phyloP scores from a whole-genome alignment of 768 basidiomycete genomes.

The Suillus lakei region DNA sequence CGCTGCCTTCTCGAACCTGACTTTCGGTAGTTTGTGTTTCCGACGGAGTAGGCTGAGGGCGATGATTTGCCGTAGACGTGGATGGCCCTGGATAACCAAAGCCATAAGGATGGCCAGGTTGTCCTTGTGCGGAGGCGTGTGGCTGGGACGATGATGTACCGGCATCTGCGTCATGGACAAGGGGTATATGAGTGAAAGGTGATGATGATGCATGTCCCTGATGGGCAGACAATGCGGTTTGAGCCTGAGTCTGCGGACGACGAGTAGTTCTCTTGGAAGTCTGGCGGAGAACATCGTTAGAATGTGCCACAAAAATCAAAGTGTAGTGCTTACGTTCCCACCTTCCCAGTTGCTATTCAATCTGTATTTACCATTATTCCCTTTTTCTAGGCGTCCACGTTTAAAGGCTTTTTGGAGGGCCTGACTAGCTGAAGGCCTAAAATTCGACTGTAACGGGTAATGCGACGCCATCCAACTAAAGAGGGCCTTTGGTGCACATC shows the following conservation, averaged over 20 bases:
- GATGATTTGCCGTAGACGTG: constrained; percentile 26
- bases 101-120: constrained; percentile 44
- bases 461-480: constrained; percentile 84
- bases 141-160: constrained; percentile 43
- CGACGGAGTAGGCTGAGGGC: constrained; percentile 18
- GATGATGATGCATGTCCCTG: constrained; percentile 39
- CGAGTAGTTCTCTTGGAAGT: constrained; percentile 80
- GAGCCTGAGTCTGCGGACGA: constrained; percentile 64
- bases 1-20: constrained; percentile 47
- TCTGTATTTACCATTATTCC: constrained; percentile 72
- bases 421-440: constrained; percentile 87
- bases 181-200: constrained; percentile 66
- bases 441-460: constrained; percentile 88
- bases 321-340: constrained; percentile 61
- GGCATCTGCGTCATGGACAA: constrained; percentile 32
- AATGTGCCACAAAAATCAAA: not conserved
- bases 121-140: constrained; percentile 35
- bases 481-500: constrained; percentile 80
- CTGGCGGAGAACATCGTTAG: constrained; percentile 38
- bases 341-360: constrained; percentile 82
- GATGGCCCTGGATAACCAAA: constrained; percentile 35
- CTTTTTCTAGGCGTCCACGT: constrained; percentile 81
- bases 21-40: constrained; percentile 18
- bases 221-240: constrained; percentile 33
- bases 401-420: constrained; percentile 87